These are phyloP conservation scores for Pneumocystis murina DNA, from an alignment of 1,139 yeast species.

Conservation along the genomic window DNA sequence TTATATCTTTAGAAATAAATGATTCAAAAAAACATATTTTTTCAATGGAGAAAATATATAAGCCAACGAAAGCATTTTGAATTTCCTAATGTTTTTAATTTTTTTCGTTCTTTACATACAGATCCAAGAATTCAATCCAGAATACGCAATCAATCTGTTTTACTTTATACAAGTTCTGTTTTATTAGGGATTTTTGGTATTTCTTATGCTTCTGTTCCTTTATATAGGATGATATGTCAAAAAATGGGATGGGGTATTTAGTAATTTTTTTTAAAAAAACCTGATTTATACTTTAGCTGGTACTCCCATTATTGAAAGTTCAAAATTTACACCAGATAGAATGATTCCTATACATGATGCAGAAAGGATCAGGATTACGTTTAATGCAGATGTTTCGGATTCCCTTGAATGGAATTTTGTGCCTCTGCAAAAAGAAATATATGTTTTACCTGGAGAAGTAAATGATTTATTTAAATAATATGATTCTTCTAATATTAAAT, in stretches of 20 bases:
- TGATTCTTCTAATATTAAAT: neutral
- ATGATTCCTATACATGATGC: constrained; percentile 78
- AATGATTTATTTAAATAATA: neutral
- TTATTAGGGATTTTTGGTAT: constrained; percentile 62
- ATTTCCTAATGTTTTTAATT: neutral
- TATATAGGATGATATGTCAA: constrained; percentile 82
- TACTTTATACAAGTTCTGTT: constrained; percentile 23
- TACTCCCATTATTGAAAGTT: constrained; percentile 71
- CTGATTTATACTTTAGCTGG: constrained; percentile 44
- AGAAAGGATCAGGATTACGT: constrained; percentile 63
- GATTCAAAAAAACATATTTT: neutral
- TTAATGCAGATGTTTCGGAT: constrained; percentile 85
- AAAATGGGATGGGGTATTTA: constrained; percentile 51
- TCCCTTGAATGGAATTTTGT: constrained; percentile 89
- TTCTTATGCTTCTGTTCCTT: constrained; percentile 82
- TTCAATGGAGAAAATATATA: neutral
- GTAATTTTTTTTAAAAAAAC: neutral
- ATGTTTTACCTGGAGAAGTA: constrained; percentile 80
- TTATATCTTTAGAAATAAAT: neutral
- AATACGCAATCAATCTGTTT: constrained; percentile 10
- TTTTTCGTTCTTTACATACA: neutral
- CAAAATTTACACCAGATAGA: constrained; percentile 72
- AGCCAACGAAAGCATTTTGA: neutral
- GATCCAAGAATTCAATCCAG: neutral
- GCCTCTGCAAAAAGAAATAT: constrained; percentile 89